Conservation (phyloP, 1,284 basidiomycete genomes). For the Naganishia sp. region DNA sequence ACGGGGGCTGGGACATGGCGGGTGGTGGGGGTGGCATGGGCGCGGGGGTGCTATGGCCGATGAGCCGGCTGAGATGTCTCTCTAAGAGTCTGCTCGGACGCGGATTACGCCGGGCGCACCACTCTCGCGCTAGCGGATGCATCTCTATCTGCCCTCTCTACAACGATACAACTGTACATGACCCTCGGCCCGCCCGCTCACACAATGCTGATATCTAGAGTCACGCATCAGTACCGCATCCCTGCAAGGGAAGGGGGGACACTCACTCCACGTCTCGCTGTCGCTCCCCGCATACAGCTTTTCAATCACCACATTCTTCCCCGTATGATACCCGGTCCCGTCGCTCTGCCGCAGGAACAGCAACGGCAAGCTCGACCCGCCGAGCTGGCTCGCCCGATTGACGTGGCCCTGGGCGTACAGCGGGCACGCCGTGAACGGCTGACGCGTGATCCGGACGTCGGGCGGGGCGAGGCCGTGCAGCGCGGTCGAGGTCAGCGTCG, state of each 20-base stretch:
- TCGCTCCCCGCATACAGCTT: constrained; percentile 28
- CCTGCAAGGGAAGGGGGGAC: neutral
- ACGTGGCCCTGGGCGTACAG: constrained; percentile 32
- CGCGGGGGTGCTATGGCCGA: too few species aligned
- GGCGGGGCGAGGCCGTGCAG: constrained; percentile 24
- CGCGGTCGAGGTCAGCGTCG: constrained; percentile 20
- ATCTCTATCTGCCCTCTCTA: too few species aligned
- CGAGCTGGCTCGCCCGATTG: constrained; percentile 23
- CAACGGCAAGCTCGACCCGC: constrained; percentile 33
- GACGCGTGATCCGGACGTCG: constrained; percentile 29
- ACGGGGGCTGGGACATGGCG: constrained; percentile 10
- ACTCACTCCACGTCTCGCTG: constrained; percentile 31
- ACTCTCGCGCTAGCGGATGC: too few species aligned
- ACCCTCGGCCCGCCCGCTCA: neutral
- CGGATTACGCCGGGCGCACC: too few species aligned
- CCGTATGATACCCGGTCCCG: constrained; percentile 35
- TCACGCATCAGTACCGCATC: neutral
- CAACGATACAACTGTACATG: neutral
- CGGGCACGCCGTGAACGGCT: constrained; percentile 27
- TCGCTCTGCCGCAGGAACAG: constrained; percentile 34
- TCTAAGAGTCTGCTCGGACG: too few species aligned
- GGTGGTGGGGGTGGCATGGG: too few species aligned
- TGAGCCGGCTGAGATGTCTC: too few species aligned
- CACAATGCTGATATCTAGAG: constrained; percentile 23
- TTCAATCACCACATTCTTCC: constrained; percentile 34